Evolutionary conservation across 2,329 filamentous ascomycete genomes (phyloP), one percentile per base, ranked within the genome.

Genomic region (Monilinia aucupariae): DNA sequence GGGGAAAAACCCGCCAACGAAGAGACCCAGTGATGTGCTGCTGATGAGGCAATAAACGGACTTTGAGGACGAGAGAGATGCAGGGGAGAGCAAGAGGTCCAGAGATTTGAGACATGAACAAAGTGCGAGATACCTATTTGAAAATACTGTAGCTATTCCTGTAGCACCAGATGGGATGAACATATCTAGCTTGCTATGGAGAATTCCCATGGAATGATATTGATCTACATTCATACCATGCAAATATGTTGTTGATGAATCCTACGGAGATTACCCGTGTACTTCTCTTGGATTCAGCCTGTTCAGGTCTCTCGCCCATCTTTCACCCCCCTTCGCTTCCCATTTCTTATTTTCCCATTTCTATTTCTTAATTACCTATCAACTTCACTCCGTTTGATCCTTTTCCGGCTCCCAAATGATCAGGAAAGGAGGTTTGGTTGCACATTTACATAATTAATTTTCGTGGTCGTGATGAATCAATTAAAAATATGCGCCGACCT

Each of bases 1-100:
- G 67, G 67, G 51, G 45, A 41, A 9, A 65, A 66, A 20, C 59
- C 67, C 20, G 64, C 67, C 20, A 45, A 66, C 10, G 65, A 67
- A 37, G 50, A 56, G 12, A 27, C 20, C 22, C n/a, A 55, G 27
- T 3, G 22, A 30, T 30, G 34, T 56, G 22, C 22, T 45, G n/a
- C n/a, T 32, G 17, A 25, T 7, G 58, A 53, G 25, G 20, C 3
- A 41, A 7, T 7, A 30, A 22, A 22, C n/a, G 30, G n/a, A 1
- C 10, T 10, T 25, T 22, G 8, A 47, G 8, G 30, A 34, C 37
- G n/a, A 13, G 41, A 3, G n/a, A 45, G 20, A 45, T 17, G 9
- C 5, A 22, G 41, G 20, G 41, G 25, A 50, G 27, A 30, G 41
- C 41, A n/a, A n/a, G n/a, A 32, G 9, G 12, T 5, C 20, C 10